Conservation (phyloP, 2,329 filamentous ascomycete genomes). For the Claviceps sp. region DNA sequence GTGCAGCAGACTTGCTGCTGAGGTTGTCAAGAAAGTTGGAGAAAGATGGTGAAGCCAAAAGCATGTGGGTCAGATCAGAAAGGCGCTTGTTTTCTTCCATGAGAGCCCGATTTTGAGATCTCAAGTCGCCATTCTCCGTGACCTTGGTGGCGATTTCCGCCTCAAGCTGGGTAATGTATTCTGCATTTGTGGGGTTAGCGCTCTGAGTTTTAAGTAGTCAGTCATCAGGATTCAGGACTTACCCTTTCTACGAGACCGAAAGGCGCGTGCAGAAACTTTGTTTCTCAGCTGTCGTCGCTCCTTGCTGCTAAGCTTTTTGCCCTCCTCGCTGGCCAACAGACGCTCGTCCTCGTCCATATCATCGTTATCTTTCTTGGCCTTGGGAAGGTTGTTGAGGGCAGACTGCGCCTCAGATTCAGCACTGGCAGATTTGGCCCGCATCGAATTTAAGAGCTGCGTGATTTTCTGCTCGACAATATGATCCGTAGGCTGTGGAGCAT, state of each 20-base stretch:
- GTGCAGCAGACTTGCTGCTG: conserved; percentile 41
- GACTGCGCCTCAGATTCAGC: conserved; percentile 31
- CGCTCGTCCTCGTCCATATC: conserved; percentile 98
- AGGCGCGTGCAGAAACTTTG: conserved; percentile 95
- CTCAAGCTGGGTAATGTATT: conserved; percentile 95
- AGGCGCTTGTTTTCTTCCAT: conserved; percentile 76
- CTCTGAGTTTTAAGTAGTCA: neutral
- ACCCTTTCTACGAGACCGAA: conserved; percentile 98
- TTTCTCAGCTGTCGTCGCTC: conserved; percentile 94
- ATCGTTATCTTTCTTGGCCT: conserved; percentile 83
- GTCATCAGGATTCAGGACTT: conserved; percentile 22
- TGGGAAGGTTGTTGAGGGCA: conserved; percentile 54
- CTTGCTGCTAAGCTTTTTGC: conserved; percentile 98
- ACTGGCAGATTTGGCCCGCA: conserved; percentile 59
- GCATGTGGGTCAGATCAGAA: conserved; percentile 65
- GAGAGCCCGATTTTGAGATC: conserved; percentile 67
- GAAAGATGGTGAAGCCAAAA: conserved; percentile 70
- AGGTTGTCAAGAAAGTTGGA: conserved; percentile 65
- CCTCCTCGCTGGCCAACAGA: conserved; percentile 87
- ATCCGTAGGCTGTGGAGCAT: conserved; percentile 43
- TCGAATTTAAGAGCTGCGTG: conserved; percentile 79
- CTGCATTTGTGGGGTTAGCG: conserved; percentile 30
- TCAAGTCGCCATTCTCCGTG: conserved; percentile 70
- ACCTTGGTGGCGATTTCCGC: conserved; percentile 73
- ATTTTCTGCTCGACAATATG: conserved; percentile 84